Conservation (phyloP, 495 filamentous ascomycete species). For the Penicillium steckii region DNA sequence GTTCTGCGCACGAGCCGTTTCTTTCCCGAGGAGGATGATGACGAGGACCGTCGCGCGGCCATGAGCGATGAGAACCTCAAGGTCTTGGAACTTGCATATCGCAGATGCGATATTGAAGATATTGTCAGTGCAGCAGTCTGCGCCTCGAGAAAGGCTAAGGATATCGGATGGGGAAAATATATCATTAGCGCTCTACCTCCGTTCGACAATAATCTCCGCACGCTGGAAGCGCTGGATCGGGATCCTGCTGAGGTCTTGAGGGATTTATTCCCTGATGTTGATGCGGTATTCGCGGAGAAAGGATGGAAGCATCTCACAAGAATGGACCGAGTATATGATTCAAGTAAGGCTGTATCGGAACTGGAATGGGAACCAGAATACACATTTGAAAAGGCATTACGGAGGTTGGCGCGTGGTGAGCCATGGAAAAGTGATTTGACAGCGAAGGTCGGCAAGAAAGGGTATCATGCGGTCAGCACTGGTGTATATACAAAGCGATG, state of each 20-base stretch:
- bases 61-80: constrained; percentile 7
- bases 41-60: constrained; percentile 5
- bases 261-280: constrained; percentile 1
- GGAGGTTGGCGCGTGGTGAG: constrained; percentile 1
- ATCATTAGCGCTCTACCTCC: constrained; percentile 6
- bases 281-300: not conserved
- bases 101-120: constrained; percentile 7
- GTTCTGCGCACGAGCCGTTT: constrained; percentile 8
- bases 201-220: not conserved
- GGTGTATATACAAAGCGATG: constrained; percentile 7
- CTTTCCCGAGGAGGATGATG: constrained; percentile 6
- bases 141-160: constrained; percentile 1
- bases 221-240: constrained; percentile 1
- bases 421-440: constrained; percentile 5
- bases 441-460: constrained; percentile 3
- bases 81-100: constrained; percentile 3
- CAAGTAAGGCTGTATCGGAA: constrained; percentile 4
- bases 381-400: constrained; percentile 1
- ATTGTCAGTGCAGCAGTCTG: constrained; percentile 4
- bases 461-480: constrained; percentile 8
- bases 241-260: not conserved
- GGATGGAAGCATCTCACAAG: constrained; percentile 5
- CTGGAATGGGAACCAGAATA: constrained; percentile 2
- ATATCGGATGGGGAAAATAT: constrained; percentile 6
- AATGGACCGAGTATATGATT: constrained; percentile 8